phyloP scores from a whole-genome alignment of 495 filamentous ascomycete species.

The Astrothelium macrocarpum region DNA sequence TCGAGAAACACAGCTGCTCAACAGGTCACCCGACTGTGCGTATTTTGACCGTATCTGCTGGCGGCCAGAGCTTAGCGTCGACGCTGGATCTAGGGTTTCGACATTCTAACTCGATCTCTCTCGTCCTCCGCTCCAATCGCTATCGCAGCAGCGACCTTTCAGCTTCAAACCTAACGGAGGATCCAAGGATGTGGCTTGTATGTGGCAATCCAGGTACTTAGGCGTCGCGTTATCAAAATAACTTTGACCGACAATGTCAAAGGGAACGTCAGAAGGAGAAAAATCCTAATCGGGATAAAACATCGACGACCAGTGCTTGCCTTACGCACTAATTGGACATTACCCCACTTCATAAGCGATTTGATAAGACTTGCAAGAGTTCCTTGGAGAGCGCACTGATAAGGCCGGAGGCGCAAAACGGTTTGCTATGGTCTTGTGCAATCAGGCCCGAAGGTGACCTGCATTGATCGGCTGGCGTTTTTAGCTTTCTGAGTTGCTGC shows the following conservation, averaged over 20 bases:
- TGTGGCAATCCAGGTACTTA: neutral
- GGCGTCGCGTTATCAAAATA: neutral
- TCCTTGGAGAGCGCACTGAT: neutral
- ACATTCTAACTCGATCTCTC: neutral
- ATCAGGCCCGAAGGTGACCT: neutral
- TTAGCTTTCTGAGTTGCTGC: neutral
- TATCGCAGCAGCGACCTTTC: neutral
- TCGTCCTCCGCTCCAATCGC: neutral
- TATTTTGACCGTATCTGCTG: neutral
- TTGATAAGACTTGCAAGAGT: neutral
- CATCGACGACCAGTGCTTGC: neutral
- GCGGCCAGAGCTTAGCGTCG: neutral
- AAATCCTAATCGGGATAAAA: neutral
- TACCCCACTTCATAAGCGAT: neutral
- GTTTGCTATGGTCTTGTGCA: neutral
- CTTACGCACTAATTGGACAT: neutral
- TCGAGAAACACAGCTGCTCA: neutral
- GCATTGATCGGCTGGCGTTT: slow-evolving; percentile 1
- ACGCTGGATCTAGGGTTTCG: neutral
- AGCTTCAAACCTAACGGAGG: neutral
- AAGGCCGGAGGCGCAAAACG: neutral
- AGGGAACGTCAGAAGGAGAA: slow-evolving; percentile 3
- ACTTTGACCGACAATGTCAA: neutral
- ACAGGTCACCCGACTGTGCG: neutral
- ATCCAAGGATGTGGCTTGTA: neutral